A percentile compares a stretch with the other conserved stretches of the same genome.
phyloP scores from a whole-genome alignment of 2,329 filamentous ascomycete genomes.

The Cladorrhinum sp. region DNA sequence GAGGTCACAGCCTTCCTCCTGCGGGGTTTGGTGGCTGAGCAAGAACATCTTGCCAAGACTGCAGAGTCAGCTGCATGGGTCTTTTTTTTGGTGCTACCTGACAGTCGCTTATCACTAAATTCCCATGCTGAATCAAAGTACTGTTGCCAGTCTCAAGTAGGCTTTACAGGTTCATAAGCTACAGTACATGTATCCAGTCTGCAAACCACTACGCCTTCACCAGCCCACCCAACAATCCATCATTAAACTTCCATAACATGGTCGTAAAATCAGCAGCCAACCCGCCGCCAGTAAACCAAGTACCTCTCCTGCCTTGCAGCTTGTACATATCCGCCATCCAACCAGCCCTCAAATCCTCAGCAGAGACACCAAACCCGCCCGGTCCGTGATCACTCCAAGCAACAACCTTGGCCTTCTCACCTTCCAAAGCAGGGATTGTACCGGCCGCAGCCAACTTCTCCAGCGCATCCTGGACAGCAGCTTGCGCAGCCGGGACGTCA shows the following conservation, averaged over 20 bases:
- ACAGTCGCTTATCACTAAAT: too few relatives aligned
- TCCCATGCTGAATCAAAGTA: too few relatives aligned
- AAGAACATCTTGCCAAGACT: too few relatives aligned
- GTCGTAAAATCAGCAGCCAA: conserved; percentile 25
- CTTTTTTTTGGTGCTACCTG: too few relatives aligned
- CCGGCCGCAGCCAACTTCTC: conserved; percentile 22
- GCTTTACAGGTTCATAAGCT: too few relatives aligned
- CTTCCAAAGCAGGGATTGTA: conserved; percentile 12
- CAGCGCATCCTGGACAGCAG: conserved; percentile 7
- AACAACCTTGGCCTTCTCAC: conserved; percentile 5
- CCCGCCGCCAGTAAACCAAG: conserved; percentile 27
- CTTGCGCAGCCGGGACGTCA: conserved; percentile 1
- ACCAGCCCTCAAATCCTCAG: conserved; percentile 21
- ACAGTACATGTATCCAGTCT: too few relatives aligned
- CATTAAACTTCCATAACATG: conserved; percentile 27
- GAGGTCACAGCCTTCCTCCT: too few relatives aligned
- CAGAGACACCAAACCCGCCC: conserved; percentile 19
- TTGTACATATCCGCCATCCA: conserved; percentile 24
- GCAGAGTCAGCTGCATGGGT: too few relatives aligned
- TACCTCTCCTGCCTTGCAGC: conserved; percentile 25
- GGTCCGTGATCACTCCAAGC: conserved; percentile 18
- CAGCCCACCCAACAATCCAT: conserved; percentile 22
- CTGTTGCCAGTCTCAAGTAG: too few relatives aligned
- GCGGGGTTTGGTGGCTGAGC: too few relatives aligned
- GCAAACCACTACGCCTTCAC: conserved; percentile 12